Evolutionary conservation across 2,329 filamentous ascomycete species (phyloP).

Genomic region (Falciphora oryzae): DNA sequence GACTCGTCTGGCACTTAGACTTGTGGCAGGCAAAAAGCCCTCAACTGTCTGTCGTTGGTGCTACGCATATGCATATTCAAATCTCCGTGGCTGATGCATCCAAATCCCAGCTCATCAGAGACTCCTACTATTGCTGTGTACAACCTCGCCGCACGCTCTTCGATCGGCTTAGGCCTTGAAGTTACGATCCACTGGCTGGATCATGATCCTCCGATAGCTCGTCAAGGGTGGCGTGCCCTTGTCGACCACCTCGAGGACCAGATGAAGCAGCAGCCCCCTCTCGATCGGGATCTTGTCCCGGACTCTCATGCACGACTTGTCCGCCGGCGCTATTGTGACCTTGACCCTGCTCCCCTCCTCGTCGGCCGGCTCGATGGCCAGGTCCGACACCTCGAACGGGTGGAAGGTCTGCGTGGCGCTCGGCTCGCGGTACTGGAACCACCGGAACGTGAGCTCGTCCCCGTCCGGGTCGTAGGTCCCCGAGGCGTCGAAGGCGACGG

Average conservation of each 20-base stretch:
- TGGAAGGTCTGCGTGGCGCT: background rate
- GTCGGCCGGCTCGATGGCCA: slow-evolving; percentile 15
- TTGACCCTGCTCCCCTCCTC: slow-evolving; percentile 15
- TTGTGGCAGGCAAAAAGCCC: too few relatives aligned
- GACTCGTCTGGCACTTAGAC: too few relatives aligned
- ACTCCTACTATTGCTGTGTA: too few relatives aligned
- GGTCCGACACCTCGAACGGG: background rate
- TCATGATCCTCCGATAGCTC: slow-evolving; percentile 39
- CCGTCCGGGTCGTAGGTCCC: slow-evolving; percentile 17
- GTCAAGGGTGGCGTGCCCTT: slow-evolving; percentile 37
- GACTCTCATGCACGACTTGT: slow-evolving; percentile 3
- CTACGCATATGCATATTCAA: too few relatives aligned
- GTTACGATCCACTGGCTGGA: slow-evolving; percentile 18
- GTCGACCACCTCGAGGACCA: slow-evolving; percentile 43
- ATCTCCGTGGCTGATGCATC: too few relatives aligned
- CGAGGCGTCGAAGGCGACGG: slow-evolving; percentile 14
- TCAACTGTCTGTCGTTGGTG: too few relatives aligned
- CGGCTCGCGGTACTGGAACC: slow-evolving; percentile 16
- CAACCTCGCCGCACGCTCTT: too few relatives aligned
- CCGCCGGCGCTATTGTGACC: slow-evolving; percentile 12
- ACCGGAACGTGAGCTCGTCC: slow-evolving; percentile 15
- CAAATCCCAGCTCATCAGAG: too few relatives aligned
- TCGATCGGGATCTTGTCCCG: slow-evolving; percentile 11
- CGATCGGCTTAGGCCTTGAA: too few relatives aligned
- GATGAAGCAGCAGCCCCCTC: slow-evolving; percentile 30